phyloP scores from a whole-genome alignment of 306 rosid species.

The Macrotyloma uniflorum region DNA sequence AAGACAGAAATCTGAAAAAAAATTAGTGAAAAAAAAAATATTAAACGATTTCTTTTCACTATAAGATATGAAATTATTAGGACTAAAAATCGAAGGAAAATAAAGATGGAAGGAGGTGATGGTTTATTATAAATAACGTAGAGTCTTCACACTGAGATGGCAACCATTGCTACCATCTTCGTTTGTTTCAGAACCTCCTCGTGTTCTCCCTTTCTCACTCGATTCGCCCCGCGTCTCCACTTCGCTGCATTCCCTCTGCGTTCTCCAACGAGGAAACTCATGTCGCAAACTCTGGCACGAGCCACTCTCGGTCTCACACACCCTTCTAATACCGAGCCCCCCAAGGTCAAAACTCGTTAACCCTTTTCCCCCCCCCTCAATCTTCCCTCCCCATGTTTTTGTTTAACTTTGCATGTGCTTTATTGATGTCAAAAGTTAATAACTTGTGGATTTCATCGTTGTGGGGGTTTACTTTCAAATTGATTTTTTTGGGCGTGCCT shows the following conservation, averaged over 20 bases:
- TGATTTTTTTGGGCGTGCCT: background rate
- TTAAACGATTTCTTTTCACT: too few relatives aligned
- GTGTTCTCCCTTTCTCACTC: conserved; percentile 46
- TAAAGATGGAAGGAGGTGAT: background rate
- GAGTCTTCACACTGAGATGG: conserved; percentile 50
- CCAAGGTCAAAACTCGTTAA: conserved; percentile 51
- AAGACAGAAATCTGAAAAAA: too few relatives aligned
- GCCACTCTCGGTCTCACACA: conserved; percentile 93
- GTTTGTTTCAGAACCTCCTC: conserved; percentile 45
- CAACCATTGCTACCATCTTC: conserved; percentile 49
- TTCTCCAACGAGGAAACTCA: conserved; percentile 52
- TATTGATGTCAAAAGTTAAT: background rate
- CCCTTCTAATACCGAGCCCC: conserved; percentile 56
- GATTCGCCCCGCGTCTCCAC: conserved; percentile 48
- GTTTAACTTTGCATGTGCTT: background rate
- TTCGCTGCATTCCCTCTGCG: conserved; percentile 46
- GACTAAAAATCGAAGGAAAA: background rate
- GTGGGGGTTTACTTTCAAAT: conserved; percentile 13
- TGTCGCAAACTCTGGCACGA: conserved; percentile 75
- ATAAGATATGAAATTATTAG: too few relatives aligned
- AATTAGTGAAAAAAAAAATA: too few relatives aligned
- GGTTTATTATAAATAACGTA: conserved; percentile 60
- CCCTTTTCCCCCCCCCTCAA: background rate
- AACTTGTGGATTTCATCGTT: conserved; percentile 14
- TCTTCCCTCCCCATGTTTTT: conserved; percentile 9